Evolutionary conservation across 2,329 filamentous ascomycete genomes (phyloP), one percentile per base, ranked within the genome.

Genomic region (Periconia sp.): DNA sequence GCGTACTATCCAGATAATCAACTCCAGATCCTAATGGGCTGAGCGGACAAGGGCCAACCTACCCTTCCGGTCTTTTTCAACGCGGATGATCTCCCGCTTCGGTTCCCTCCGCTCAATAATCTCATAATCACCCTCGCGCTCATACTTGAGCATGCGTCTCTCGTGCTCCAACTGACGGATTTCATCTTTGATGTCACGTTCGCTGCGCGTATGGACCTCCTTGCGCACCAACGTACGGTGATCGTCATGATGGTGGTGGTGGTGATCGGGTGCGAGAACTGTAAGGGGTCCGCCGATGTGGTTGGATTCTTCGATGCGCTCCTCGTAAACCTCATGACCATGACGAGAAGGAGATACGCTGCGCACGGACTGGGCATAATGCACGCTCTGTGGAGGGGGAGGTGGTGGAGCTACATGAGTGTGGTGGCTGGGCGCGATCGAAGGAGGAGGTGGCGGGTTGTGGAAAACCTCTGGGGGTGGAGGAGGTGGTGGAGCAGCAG

Each of bases 51-150:
- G 86, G 81, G 87, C 85, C 85, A 94, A 87, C 89, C 88, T 94
- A 95, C 92, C 92, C 92, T 90, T 94, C 81, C 88, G 88, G 78
- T 97, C 91, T 81, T 89, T 91, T 77, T 91, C 89, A 66, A 96
- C 85, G 64, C 88, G 81, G 58, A 89, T 79, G 50, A 86, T 75
- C 54, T 85, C 83, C 47, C 63, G 80, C 66, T 63, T 77, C 48
- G 59, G 72, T 53, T 59, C 86, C 73, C 64, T 79, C 50, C 77
- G 72, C 54, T 86, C 87, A 42, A 90, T 72, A 44, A 90, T 80
- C 33, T 90, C 86, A 50, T 85, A 83, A 27, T 84, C 81, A 19
- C 77, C 75, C 45, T 81, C 79, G 43, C 82, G 79, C 69, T 87
- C 85, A 17, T 84, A 76, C 53, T 81, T 80, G 43, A 87, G 74